phyloP scores from a whole-genome alignment of 2,329 filamentous ascomycete genomes.

The Raffaelea arxii region DNA sequence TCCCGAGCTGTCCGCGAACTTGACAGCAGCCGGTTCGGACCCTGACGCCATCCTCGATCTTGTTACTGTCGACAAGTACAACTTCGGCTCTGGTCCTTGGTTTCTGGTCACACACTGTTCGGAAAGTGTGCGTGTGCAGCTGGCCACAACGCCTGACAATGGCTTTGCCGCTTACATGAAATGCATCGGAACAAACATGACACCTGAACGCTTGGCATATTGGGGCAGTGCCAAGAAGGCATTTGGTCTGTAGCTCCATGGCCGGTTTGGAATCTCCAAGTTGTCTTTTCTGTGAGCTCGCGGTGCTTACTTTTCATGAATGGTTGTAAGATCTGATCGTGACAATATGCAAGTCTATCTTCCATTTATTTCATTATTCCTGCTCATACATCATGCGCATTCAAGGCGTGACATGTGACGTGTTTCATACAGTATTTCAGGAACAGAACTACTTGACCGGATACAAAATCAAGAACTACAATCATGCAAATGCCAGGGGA shows the following conservation, averaged over 20 bases:
- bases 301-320: no score
- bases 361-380: no score
- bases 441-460: no score
- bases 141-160: conserved; percentile 27
- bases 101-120: conserved; percentile 36
- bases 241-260: conserved; percentile 32
- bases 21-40: conserved; percentile 19
- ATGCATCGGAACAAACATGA: conserved; percentile 31
- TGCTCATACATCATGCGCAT: no score
- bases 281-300: no score
- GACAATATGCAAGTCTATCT: no score
- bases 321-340: no score
- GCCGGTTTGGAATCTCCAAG: no score
- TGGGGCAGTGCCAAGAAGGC: conserved; percentile 37
- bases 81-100: conserved; percentile 45
- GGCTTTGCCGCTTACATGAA: conserved; percentile 36
- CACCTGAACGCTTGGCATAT: conserved; percentile 26
- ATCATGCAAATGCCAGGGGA: no score
- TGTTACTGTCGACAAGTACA: conserved; percentile 37
- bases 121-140: conserved; percentile 18
- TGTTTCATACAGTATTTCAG: no score
- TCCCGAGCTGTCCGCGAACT: conserved; percentile 21
- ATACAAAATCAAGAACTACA: no score
- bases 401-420: no score
- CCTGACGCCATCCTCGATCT: conserved; percentile 32